Percentiles rank a stretch among this genome's conserved stretches.
These are phyloP conservation scores for Carex parvula DNA, from an alignment of 176 grass and related monocot species.

Conservation along the genomic window DNA sequence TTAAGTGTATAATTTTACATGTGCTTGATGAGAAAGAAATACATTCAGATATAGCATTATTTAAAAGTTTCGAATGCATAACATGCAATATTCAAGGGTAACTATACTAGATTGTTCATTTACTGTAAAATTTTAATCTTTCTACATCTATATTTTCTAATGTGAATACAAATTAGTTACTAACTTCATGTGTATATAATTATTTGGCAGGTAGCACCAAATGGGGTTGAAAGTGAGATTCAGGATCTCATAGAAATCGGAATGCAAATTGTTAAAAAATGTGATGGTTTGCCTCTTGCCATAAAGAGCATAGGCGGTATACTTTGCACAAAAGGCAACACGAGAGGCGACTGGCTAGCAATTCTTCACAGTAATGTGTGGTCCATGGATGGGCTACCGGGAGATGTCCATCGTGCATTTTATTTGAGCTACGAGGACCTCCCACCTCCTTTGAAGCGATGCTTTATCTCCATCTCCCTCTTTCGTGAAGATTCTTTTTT, in stretches of 20 bases:
- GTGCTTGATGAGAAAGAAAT: too few relatives aligned
- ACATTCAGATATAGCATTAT: too few relatives aligned
- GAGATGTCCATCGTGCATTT: slow-evolving; percentile 22
- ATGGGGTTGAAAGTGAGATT: not conserved
- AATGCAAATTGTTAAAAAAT: slow-evolving; percentile 27
- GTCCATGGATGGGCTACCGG: slow-evolving; percentile 16
- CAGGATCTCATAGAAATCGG: slow-evolving; percentile 24
- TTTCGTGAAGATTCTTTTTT: slow-evolving; percentile 20
- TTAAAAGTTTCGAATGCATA: too few relatives aligned
- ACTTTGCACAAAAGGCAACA: not conserved
- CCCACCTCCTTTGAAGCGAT: slow-evolving; percentile 28
- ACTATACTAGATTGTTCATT: too few relatives aligned
- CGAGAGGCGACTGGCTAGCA: not conserved
- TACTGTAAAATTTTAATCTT: too few relatives aligned
- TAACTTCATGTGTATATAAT: too few relatives aligned
- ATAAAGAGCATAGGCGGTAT: slow-evolving; percentile 43
- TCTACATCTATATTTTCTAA: too few relatives aligned
- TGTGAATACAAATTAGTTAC: too few relatives aligned
- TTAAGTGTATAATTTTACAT: too few relatives aligned
- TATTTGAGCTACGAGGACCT: slow-evolving; percentile 32
- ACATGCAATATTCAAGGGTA: too few relatives aligned
- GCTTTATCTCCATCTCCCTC: slow-evolving; percentile 31
- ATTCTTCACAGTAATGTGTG: not conserved
- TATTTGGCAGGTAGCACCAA: slow-evolving; percentile 11
- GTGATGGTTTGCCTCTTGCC: slow-evolving; percentile 43